A percentile compares a stretch with the other conserved stretches of the same genome.
Evolutionary conservation across 228 moss, liverwort and hornwort species (phyloP).

Genomic region (Sphagnum fallax): DNA sequence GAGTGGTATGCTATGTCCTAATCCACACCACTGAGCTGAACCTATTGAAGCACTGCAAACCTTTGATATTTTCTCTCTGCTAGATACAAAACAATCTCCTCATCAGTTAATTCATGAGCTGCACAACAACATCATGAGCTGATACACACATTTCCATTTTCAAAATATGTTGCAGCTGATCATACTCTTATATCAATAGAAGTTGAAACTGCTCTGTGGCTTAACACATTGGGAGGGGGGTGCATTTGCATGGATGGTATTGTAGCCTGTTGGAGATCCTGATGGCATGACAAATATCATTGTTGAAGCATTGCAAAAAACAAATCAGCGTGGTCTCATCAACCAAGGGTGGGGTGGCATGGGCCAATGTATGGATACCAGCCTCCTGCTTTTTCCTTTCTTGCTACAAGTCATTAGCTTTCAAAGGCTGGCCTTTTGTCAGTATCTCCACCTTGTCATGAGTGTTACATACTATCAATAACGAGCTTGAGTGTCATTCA

Average conservation of each 20-base stretch:
- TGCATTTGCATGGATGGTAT: background rate
- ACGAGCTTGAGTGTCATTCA: no score
- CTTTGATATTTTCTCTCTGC: no score
- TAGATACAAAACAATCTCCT: no score
- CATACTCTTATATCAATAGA: background rate
- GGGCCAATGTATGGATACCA: constrained; percentile 63
- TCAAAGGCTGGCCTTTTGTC: background rate
- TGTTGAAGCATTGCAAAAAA: constrained; percentile 63
- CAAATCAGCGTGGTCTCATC: constrained; percentile 81
- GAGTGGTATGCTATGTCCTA: no score
- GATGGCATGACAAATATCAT: constrained; percentile 85
- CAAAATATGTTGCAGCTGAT: no score
- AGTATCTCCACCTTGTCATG: background rate
- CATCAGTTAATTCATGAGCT: no score
- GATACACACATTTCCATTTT: no score
- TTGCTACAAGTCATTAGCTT: background rate
- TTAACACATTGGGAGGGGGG: background rate
- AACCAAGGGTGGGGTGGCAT: constrained; percentile 91
- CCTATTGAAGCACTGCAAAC: no score
- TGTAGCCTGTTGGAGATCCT: constrained; percentile 87
- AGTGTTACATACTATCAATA: background rate
- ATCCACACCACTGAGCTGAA: no score
- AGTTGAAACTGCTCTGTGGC: background rate
- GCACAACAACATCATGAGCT: no score
- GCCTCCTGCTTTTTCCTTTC: background rate